A percentile compares a stretch with the other conserved stretches of the same genome.
Evolutionary conservation across 306 rosid genomes (phyloP).

Genomic region (Casuarina glauca): DNA sequence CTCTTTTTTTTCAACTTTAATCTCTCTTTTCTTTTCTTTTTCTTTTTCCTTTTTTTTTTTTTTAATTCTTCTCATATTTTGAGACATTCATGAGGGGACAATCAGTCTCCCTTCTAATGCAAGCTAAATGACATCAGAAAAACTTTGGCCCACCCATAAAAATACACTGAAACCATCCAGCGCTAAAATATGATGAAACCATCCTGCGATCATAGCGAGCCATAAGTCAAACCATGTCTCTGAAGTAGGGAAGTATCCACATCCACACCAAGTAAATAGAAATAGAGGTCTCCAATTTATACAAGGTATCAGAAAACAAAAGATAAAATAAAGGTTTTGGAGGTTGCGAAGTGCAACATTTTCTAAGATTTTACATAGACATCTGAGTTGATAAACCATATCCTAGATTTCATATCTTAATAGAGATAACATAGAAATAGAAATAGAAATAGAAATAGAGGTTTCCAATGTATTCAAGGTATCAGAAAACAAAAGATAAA

Average conservation of each 20-base stretch:
- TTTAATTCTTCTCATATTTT: slow-evolving; percentile 28
- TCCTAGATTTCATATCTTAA: background rate
- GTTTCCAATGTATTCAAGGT: slow-evolving; percentile 12
- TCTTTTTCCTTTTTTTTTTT: slow-evolving; percentile 31
- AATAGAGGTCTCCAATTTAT: slow-evolving; percentile 8
- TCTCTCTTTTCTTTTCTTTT: slow-evolving; percentile 26
- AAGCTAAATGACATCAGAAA: slow-evolving; percentile 45
- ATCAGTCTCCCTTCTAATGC: slow-evolving; percentile 34
- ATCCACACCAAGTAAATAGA: slow-evolving; percentile 34
- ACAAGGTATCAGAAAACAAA: slow-evolving; percentile 1
- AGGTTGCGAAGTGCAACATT: background rate
- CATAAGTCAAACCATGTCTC: slow-evolving; percentile 70
- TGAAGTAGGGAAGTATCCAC: slow-evolving; percentile 32
- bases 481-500: background rate
- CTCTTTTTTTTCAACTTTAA: no score
- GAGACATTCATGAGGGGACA: slow-evolving; percentile 24
- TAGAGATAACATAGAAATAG: background rate
- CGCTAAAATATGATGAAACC: slow-evolving; percentile 52
- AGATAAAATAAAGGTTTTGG: background rate
- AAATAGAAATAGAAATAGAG: slow-evolving; percentile 8
- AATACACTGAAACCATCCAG: slow-evolving; percentile 58
- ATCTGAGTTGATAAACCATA: background rate
- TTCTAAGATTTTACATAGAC: background rate
- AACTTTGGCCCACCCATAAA: slow-evolving; percentile 54
- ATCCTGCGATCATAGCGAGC: slow-evolving; percentile 94